Evolutionary conservation across 2,329 filamentous ascomycete genomes (phyloP).

Genomic region (Aspergillus tamarii): DNA sequence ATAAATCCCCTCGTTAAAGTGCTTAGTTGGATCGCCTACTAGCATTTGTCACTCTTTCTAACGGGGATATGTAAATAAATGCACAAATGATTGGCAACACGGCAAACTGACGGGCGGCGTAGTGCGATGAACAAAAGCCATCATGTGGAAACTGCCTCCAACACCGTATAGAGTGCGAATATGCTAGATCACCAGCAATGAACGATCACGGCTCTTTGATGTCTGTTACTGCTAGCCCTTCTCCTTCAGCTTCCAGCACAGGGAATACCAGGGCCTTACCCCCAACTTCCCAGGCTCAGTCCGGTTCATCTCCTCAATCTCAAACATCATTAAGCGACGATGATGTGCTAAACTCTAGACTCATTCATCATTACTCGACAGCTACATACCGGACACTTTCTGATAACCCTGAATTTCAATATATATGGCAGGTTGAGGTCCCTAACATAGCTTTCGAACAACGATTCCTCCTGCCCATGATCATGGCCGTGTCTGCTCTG

Average conservation of each 20-base stretch:
- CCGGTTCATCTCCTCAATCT: background rate
- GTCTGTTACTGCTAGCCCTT: background rate
- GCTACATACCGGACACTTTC: background rate
- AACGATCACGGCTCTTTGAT: background rate
- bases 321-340: background rate
- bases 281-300: background rate
- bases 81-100: background rate
- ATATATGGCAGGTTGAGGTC: background rate
- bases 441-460: background rate
- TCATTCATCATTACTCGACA: background rate
- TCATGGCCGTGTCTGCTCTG: background rate
- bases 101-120: background rate
- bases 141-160: background rate
- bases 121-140: background rate
- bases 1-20: background rate
- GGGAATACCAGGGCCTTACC: background rate
- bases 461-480: background rate
- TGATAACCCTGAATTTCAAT: background rate
- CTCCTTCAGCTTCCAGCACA: background rate
- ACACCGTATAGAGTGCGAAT: background rate
- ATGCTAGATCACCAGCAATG: background rate
- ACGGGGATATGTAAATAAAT: background rate
- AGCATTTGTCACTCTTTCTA: background rate
- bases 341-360: background rate
- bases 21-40: background rate